Evolutionary conservation across 2,329 filamentous ascomycete genomes (phyloP).

Genomic region (Tolypocladium ovalisporum): DNA sequence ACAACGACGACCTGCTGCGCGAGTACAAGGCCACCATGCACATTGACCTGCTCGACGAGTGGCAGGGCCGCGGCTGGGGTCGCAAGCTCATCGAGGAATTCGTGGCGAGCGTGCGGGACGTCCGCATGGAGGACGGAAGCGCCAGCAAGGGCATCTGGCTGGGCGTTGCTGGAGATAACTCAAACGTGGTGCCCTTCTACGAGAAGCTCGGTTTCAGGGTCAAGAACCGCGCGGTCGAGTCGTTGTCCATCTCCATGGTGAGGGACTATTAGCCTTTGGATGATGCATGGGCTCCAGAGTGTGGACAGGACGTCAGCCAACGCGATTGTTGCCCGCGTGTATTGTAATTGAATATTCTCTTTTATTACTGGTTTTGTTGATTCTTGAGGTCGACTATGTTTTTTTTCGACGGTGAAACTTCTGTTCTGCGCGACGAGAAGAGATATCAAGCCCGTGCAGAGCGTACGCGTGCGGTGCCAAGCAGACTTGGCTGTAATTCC

Average conservation of each 20-base stretch:
- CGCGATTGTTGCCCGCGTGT: neutral
- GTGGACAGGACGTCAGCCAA: neutral
- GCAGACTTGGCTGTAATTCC: neutral
- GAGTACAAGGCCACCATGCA: slow-evolving; percentile 35
- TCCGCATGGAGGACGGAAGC: slow-evolving; percentile 3
- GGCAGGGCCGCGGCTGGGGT: slow-evolving; percentile 34
- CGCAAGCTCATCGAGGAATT: slow-evolving; percentile 28
- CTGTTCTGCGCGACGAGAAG: neutral
- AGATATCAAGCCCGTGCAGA: neutral
- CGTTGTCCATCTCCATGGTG: slow-evolving; percentile 30
- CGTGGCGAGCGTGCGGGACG: slow-evolving; percentile 23
- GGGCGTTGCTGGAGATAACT: slow-evolving; percentile 34
- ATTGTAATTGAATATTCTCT: neutral
- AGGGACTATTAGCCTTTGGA: slow-evolving; percentile 16
- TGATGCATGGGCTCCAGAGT: neutral
- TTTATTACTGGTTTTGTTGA: neutral
- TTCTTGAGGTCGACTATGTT: neutral
- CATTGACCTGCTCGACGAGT: slow-evolving; percentile 32
- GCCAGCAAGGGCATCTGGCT: slow-evolving; percentile 27
- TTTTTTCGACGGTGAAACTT: neutral
- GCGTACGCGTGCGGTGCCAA: neutral
- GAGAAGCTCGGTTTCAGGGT: slow-evolving; percentile 33
- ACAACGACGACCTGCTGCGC: slow-evolving; percentile 21
- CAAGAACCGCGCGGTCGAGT: slow-evolving; percentile 21
- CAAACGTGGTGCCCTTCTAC: slow-evolving; percentile 36